Percentiles rank a stretch among this genome's conserved stretches.
Evolutionary conservation across 1,139 yeast genomes (phyloP).

Genomic region (Blastobotrys illinoisensis): DNA sequence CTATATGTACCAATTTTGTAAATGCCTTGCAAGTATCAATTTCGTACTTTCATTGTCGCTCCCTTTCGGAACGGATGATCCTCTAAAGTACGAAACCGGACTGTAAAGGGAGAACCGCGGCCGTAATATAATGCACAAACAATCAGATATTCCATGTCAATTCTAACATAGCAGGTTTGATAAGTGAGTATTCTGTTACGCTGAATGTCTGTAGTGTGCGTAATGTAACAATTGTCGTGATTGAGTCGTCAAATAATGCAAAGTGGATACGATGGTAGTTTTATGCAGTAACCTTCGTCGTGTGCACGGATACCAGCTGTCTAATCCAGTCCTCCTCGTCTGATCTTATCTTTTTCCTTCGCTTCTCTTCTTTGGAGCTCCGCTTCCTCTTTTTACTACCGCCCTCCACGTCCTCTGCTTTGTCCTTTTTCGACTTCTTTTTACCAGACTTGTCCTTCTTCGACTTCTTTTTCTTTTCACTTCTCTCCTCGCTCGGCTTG

Average conservation of each 20-base stretch:
- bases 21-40: too few relatives aligned
- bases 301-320: not conserved
- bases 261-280: not conserved
- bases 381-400: not conserved
- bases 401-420: not conserved
- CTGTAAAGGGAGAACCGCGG: too few relatives aligned
- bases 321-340: not conserved
- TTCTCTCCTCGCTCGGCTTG: conserved; percentile 23
- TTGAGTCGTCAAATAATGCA: not conserved
- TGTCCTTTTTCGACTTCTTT: not conserved
- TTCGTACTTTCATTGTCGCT: too few relatives aligned
- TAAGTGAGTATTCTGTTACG: too few relatives aligned
- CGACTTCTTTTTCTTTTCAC: conserved; percentile 13
- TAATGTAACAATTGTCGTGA: not conserved
- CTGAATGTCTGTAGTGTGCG: too few relatives aligned
- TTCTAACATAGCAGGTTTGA: too few relatives aligned
- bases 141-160: too few relatives aligned
- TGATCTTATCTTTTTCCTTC: not conserved
- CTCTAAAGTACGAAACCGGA: too few relatives aligned
- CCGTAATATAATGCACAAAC: too few relatives aligned
- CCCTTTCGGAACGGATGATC: too few relatives aligned
- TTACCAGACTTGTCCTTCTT: not conserved
- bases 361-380: not conserved
- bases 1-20: too few relatives aligned
- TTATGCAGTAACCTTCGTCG: not conserved